Evolutionary conservation across 2,329 filamentous ascomycete genomes (phyloP).

Genomic region (Elsinoe fawcettii): DNA sequence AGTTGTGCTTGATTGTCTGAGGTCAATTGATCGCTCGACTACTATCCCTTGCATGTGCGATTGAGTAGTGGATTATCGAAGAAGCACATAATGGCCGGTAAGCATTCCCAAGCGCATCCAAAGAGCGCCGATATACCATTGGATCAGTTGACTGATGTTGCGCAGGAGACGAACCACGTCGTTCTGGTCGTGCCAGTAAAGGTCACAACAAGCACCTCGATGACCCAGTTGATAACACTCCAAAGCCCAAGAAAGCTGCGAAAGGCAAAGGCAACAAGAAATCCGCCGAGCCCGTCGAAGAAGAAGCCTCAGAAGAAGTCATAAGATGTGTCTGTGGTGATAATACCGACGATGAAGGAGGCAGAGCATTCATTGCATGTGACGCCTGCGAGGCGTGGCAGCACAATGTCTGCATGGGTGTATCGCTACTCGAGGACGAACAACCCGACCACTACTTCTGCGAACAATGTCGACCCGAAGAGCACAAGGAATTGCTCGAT

Average conservation of each 20-base stretch:
- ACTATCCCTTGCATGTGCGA: slow-evolving; percentile 8
- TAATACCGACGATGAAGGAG: slow-evolving; percentile 75
- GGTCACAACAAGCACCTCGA: slow-evolving; percentile 92
- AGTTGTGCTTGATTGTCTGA: slow-evolving; percentile 13
- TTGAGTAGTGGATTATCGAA: background rate
- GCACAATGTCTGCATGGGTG: slow-evolving; percentile 91
- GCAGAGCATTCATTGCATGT: slow-evolving; percentile 91
- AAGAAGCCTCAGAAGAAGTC: slow-evolving; percentile 57
- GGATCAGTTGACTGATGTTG: background rate
- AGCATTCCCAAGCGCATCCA: slow-evolving; percentile 11
- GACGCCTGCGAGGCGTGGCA: slow-evolving; percentile 92
- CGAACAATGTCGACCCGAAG: slow-evolving; percentile 76
- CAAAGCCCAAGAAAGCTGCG: slow-evolving; percentile 35
- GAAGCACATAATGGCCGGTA: slow-evolving; percentile 17
- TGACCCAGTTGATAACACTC: slow-evolving; percentile 51
- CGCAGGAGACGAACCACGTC: slow-evolving; percentile 67
- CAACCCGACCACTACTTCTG: slow-evolving; percentile 83
- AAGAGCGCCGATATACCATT: background rate
- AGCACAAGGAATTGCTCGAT: slow-evolving; percentile 72
- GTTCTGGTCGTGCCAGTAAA: slow-evolving; percentile 92
- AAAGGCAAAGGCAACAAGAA: slow-evolving; percentile 40
- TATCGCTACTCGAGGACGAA: slow-evolving; percentile 66
- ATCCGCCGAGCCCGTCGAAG: slow-evolving; percentile 39
- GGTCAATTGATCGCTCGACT: slow-evolving; percentile 3
- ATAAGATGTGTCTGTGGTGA: slow-evolving; percentile 93